These are phyloP conservation scores for Leishmania amazonensis DNA, from an alignment of 208 protist species.

Conservation along the genomic window DNA sequence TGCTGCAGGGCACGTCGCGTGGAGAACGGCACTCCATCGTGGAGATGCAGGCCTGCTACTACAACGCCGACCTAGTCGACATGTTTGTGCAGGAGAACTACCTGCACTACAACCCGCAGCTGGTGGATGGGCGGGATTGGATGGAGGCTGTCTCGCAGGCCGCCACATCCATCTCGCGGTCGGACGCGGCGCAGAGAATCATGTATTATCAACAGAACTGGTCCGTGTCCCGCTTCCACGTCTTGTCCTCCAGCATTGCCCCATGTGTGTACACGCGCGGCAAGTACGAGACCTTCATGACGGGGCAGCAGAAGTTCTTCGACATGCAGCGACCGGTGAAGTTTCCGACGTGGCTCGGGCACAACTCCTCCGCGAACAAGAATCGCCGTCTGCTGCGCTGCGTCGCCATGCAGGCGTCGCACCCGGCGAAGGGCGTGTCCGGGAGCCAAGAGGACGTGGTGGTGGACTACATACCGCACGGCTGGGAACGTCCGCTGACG, in stretches of 20 bases:
- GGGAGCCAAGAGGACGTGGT: slow-evolving; percentile 80
- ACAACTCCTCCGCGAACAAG: slow-evolving; percentile 89
- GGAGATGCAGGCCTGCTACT: slow-evolving; percentile 88
- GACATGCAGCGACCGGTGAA: slow-evolving; percentile 87
- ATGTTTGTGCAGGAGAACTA: slow-evolving; percentile 97
- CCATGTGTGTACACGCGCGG: slow-evolving; percentile 85
- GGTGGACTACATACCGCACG: slow-evolving; percentile 87
- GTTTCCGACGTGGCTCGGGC: slow-evolving; percentile 88
- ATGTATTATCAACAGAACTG: slow-evolving; percentile 93
- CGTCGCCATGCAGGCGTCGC: slow-evolving; percentile 66
- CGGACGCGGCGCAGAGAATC: slow-evolving; percentile 73
- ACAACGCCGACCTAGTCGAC: slow-evolving; percentile 93
- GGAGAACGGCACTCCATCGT: slow-evolving; percentile 66
- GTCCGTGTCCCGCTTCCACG: slow-evolving; percentile 77
- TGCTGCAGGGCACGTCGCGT: slow-evolving; percentile 73
- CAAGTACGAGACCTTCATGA: slow-evolving; percentile 86
- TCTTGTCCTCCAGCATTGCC: slow-evolving; percentile 75
- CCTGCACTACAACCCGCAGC: slow-evolving; percentile 82
- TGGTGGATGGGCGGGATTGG: slow-evolving; percentile 28
- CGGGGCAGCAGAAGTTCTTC: slow-evolving; percentile 73
- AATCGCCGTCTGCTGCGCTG: slow-evolving; percentile 78
- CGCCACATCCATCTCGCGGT: slow-evolving; percentile 67
- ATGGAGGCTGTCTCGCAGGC: slow-evolving; percentile 50
- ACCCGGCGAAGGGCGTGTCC: slow-evolving; percentile 55
- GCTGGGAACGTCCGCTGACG: slow-evolving; percentile 64